These are phyloP conservation scores for Strigomonas culicis DNA, from an alignment of 208 protist genomes.

Conservation along the genomic window DNA sequence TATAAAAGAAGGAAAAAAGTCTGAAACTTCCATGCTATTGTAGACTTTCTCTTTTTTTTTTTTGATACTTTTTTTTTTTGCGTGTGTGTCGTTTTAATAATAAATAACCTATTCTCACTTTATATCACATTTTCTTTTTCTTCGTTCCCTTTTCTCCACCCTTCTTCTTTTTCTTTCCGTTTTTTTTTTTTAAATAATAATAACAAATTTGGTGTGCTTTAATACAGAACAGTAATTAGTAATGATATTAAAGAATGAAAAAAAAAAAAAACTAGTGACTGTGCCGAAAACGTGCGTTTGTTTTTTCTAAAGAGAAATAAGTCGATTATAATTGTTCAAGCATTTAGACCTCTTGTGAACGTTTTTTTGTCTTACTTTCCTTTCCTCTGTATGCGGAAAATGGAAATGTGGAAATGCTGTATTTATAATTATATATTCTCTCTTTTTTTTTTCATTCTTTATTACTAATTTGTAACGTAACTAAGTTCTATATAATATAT, in stretches of 20 bases:
- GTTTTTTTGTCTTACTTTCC: background rate
- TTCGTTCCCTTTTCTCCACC: slow-evolving; percentile 1
- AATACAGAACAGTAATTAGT: too few relatives aligned
- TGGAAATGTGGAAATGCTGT: slow-evolving; percentile 3
- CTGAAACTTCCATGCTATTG: background rate
- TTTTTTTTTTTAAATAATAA: slow-evolving; percentile 12
- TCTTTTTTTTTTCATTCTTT: slow-evolving; percentile 14
- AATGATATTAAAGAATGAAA: too few relatives aligned
- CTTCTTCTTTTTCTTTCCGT: slow-evolving; percentile 5
- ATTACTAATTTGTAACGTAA: slow-evolving; percentile 8
- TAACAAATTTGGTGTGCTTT: too few relatives aligned
- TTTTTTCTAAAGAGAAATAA: background rate
- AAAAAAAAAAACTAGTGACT: too few relatives aligned
- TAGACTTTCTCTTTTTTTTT: background rate
- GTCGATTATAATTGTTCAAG: background rate
- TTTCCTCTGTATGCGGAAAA: slow-evolving; percentile 13
- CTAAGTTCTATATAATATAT: slow-evolving; percentile 3
- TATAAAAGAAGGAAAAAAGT: background rate
- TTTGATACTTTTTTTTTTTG: slow-evolving; percentile 7
- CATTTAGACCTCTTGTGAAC: background rate
- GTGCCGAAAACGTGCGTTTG: too few relatives aligned
- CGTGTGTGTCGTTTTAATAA: background rate
- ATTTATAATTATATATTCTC: slow-evolving; percentile 21
- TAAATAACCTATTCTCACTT: slow-evolving; percentile 2
- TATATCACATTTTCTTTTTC: slow-evolving; percentile 12